Evolutionary conservation across 2,329 filamentous ascomycete genomes (phyloP).

Genomic region (Nigrospora sphaerica): DNA sequence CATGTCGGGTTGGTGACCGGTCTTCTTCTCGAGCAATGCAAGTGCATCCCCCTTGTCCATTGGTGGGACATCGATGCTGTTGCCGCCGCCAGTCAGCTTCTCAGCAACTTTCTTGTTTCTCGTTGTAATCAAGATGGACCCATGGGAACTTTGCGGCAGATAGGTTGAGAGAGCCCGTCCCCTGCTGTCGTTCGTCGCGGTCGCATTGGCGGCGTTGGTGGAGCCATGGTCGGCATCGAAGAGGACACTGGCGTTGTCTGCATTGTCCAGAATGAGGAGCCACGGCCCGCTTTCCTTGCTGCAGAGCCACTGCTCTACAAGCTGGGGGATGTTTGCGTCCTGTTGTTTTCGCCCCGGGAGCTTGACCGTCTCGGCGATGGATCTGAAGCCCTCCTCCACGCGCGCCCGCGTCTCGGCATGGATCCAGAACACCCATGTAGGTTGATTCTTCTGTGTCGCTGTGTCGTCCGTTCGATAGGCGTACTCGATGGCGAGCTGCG

Average conservation of each 20-base stretch:
- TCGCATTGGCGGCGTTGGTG: not conserved
- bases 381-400: constrained; percentile 20
- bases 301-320: constrained; percentile 23
- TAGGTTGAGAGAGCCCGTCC: constrained; percentile 12
- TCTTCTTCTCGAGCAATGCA: constrained; percentile 21
- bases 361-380: constrained; percentile 20
- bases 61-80: constrained; percentile 15
- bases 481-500: constrained; percentile 7
- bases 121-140: constrained; percentile 22
- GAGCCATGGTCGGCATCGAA: constrained; percentile 8
- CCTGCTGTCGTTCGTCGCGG: not conserved
- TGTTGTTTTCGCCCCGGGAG: constrained; percentile 17
- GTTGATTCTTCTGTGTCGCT: not conserved
- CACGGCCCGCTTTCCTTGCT: constrained; percentile 20
- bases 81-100: constrained; percentile 12
- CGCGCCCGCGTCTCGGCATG: constrained; percentile 20
- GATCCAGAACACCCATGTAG: constrained; percentile 25
- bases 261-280: constrained; percentile 30
- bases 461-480: constrained; percentile 7
- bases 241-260: constrained; percentile 22
- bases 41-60: constrained; percentile 18
- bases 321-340: constrained; percentile 10
- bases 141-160: constrained; percentile 19
- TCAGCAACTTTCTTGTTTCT: constrained; percentile 2
- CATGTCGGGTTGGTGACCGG: constrained; percentile 7